Conservation (phyloP, 768 basidiomycete genomes). For the Mycena crocata region DNA sequence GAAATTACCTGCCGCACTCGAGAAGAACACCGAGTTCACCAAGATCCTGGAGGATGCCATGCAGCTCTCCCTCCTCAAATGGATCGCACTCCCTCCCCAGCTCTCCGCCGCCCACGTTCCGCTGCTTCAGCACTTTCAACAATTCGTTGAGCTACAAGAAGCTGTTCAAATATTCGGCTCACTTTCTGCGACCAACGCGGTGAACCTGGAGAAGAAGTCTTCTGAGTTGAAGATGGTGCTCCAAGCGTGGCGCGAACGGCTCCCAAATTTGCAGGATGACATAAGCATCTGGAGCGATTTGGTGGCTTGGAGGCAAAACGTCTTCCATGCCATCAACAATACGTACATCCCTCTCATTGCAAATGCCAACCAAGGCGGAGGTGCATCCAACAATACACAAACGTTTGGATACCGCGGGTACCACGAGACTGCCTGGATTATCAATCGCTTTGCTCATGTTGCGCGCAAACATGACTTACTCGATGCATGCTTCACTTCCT, state of each 20-base stretch:
- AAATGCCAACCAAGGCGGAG: slow-evolving; percentile 62
- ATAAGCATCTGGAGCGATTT: slow-evolving; percentile 99
- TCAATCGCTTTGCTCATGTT: slow-evolving; percentile 99
- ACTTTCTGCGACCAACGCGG: slow-evolving; percentile 84
- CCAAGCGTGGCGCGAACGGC: slow-evolving; percentile 95
- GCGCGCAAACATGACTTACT: slow-evolving; percentile 96
- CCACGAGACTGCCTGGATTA: slow-evolving; percentile 99
- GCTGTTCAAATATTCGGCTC: slow-evolving; percentile 95
- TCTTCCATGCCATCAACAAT: slow-evolving; percentile 97
- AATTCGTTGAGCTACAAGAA: slow-evolving; percentile 97
- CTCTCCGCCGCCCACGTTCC: slow-evolving; percentile 95
- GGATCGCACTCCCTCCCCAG: slow-evolving; percentile 88
- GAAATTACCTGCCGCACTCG: slow-evolving; percentile 82
- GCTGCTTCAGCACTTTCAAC: slow-evolving; percentile 96
- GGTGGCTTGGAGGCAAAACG: slow-evolving; percentile 99
- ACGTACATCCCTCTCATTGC: slow-evolving; percentile 93
- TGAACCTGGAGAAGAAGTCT: slow-evolving; percentile 94
- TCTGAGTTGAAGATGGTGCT: slow-evolving; percentile 96
- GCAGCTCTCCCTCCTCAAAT: slow-evolving; percentile 96
- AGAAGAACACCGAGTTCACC: slow-evolving; percentile 90
- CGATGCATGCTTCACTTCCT: slow-evolving; percentile 93
- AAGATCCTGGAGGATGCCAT: slow-evolving; percentile 94
- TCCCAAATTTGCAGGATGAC: slow-evolving; percentile 96
- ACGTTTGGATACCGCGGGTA: slow-evolving; percentile 96
- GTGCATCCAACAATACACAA: slow-evolving; percentile 69